Evolutionary conservation across 2,329 filamentous ascomycete genomes (phyloP), one percentile per base, ranked within the genome.

Genomic region (Apiospora kogelbergensis): DNA sequence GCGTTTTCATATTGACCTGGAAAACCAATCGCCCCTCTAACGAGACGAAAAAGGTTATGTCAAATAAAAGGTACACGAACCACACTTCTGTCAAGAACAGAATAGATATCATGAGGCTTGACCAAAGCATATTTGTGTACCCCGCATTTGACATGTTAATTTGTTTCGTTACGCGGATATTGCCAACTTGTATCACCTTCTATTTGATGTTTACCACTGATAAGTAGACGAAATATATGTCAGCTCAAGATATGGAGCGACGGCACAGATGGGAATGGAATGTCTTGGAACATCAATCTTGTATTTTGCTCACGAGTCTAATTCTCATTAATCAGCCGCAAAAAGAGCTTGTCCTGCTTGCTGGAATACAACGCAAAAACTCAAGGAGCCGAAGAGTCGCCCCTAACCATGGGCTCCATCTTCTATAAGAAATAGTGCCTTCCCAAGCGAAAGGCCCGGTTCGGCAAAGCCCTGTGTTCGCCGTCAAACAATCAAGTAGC

Each of bases 361-460:
- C 63, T 65, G 63, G 7, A 40, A 65, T n/a, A 65, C 41, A 65
- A 26, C 22, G 22, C 45, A 65, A 65, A 60, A 60, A 17, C 53
- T 37, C 53, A 60, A n/a, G 33, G 53, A 60, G 53, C 17, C 30
- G 53, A 37, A 60, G 53, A 60, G 7, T 37, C 26, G 26, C 10
- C 53, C 53, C 53, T 22, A 9, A 37, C 20, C 9, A n/a, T 33
- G 30, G 53, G 26, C 26, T n/a, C 20, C 53, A 60, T 60, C 53
- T 37, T 60, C 53, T 22, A 22, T 37, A 60, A 30, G 30, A 60
- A 13, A 57, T 57, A 3, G 26, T 33, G 15, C 48, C n/a, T 57
- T 6, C 48, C 30, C 26, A 57, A 33, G 20, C 33, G 15, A 33
- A 33, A 33, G 15, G n/a, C 26, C n/a, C 30, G 20, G 17, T 60